Evolutionary conservation across 2,329 filamentous ascomycete species (phyloP), one percentile per base, ranked within the genome.

Genomic region (Penicillium fuscoglaucum): DNA sequence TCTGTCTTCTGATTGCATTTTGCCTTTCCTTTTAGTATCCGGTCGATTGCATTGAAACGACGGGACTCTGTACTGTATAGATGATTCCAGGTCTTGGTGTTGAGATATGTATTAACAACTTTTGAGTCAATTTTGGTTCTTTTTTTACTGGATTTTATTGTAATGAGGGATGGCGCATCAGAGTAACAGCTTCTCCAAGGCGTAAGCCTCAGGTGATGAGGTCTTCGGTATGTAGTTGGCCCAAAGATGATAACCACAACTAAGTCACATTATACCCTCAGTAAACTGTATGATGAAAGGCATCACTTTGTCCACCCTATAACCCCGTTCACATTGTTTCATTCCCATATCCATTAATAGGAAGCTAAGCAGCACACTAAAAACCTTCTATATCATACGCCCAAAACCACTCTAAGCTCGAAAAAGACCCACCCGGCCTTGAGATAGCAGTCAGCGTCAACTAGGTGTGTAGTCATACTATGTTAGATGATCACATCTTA

Each of bases 1-100:
- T 55, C 24, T 26, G 33, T 35, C 47, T 47, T 33, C 46, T 43
- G 29, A n/a, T 39, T 48, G 54, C 53, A 37, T 62, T 26, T 52
- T 29, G 28, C 26, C 55, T 55, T 52, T 40, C 28, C 28, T 21
- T 60, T 46, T 47, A 33, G 52, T 57, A 54, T 65, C 55, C 55
- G 48, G 46, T 58, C 55, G 62, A 54, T 61, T 64, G 55, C 57
- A 49, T 65, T 59, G 49, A 60, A 66, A 61, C 52, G 62, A 61
- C 63, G 59, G 55, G 52, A 47, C 58, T 59, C 62, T 72, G 69
- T 70, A 73, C 59, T 74, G 70, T 74, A 74, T 74, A 73, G 61
- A 72, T 66, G 60, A 65, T 64, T 67, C 53, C 55, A 59, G 54
- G 55, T 57, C 52, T 66, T 55, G 52, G 57, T 59, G 63, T 63